Base-by-base conservation (phyloP, 257 asterid species). In the Catharanthus roseus region DNA sequence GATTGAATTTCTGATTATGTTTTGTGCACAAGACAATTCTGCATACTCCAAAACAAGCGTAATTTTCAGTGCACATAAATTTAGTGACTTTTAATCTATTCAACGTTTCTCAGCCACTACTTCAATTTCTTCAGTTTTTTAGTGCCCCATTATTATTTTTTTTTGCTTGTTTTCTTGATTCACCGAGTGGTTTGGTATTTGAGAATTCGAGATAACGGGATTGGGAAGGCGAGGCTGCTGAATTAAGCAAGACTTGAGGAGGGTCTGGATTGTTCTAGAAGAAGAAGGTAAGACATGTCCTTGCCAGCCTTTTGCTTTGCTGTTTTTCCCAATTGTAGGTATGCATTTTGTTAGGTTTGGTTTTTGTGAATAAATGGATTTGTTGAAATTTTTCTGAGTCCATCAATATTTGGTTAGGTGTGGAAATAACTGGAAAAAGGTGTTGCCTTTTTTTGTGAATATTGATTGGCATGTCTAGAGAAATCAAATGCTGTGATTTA, bases 101-200 rank as follows among this genome's bases (percentile, higher is more conserved):
- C 42, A 34, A 10, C n/a, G 29, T 5, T 63, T 63, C 58, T 47
- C 71, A 62, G 31, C 75, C 67, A 77, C 86, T 82, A 26, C 49
- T 50, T 77, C 11, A 0, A 11, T 24, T 26, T 45, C 61, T 66
- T 63, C 56, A 56, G 18, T 13, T 8, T 51, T 61, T 60, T 24
- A 0, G 7, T 15, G 1, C 0, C 6, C 8, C 71, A 0, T 16
- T 69, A 42, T 45, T 38, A 8, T 38, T 38, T 38, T 42, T n/a
- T 64, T 49, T 70, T 73, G n/a, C 67, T 49, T 54, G 42, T 28
- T 53, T 19, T 70, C 38, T 68, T 16, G 31, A 4, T 54, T 4
- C 31, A 47, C 36, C 29, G 24, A 57, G 6, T n/a, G n/a, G 9
- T 3, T 19, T 71, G 31, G 60, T 13, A 16, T 24, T 36, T 44